phyloP scores from a whole-genome alignment of 371 early-diverging fungal species.

The Batrachochytrium dendrobatidis region DNA sequence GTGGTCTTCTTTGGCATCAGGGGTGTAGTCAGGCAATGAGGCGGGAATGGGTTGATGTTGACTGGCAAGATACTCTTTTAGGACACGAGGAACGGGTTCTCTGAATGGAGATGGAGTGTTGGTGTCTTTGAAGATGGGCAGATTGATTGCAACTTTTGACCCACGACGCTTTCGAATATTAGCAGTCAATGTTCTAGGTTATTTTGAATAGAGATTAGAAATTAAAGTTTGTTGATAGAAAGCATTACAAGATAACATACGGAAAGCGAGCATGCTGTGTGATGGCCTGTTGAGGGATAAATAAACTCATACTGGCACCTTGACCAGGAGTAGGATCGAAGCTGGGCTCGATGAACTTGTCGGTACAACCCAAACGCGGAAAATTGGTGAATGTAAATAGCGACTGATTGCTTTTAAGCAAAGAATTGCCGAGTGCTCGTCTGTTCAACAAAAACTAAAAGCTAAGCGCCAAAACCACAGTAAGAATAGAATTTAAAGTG shows the following conservation, averaged over 20 bases:
- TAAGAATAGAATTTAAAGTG: too few species aligned
- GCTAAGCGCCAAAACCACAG: too few species aligned
- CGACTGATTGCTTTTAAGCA: constrained; percentile 52
- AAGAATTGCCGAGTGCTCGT: constrained; percentile 59
- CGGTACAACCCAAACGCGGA: constrained; percentile 76
- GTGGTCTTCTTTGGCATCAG: constrained; percentile 73
- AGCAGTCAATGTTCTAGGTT: constrained; percentile 73
- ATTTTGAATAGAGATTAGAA: too few species aligned
- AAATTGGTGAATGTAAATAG: constrained; percentile 79
- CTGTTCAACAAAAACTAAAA: constrained; percentile 26
- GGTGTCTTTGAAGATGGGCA: constrained; percentile 72
- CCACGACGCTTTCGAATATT: constrained; percentile 92
- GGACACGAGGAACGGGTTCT: constrained; percentile 53
- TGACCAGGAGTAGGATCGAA: constrained; percentile 17
- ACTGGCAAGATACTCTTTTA: constrained; percentile 1
- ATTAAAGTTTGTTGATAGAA: not conserved
- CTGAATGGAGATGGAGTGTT: constrained; percentile 86
- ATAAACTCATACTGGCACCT: constrained; percentile 55
- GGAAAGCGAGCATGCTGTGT: constrained; percentile 93
- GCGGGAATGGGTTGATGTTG: not conserved
- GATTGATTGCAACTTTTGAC: constrained; percentile 84
- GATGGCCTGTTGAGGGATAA: constrained; percentile 91
- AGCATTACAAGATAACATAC: constrained; percentile 38
- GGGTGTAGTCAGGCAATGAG: constrained; percentile 26
- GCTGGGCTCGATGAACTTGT: constrained; percentile 66